phyloP scores from a whole-genome alignment of 345 rosid genomes.

The Euphorbia lathyris region DNA sequence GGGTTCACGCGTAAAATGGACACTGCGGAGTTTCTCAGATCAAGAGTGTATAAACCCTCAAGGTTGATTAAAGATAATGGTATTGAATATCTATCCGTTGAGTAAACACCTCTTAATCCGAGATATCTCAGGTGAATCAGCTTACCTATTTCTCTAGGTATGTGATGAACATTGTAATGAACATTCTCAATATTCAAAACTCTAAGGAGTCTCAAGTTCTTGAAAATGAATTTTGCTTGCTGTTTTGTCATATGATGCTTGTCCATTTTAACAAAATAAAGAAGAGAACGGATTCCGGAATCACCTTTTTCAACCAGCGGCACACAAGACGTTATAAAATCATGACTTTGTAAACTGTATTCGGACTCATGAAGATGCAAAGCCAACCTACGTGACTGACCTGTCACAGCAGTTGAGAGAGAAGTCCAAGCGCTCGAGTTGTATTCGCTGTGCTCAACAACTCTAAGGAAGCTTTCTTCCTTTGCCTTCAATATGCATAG shows the following conservation, averaged over 20 bases:
- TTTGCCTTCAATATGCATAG: constrained; percentile 8
- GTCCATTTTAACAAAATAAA: background rate
- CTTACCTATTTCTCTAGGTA: background rate
- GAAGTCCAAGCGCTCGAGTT: too few relatives aligned
- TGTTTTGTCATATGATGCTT: background rate
- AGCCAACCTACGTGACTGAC: background rate
- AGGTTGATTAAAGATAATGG: background rate
- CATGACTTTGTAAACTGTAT: too few relatives aligned
- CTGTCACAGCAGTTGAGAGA: too few relatives aligned
- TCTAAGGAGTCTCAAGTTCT: constrained; percentile 1
- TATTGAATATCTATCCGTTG: background rate
- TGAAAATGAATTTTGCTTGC: background rate
- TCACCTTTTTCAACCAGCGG: background rate
- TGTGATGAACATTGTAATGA: fast-evolving
- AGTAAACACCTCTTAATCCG: background rate
- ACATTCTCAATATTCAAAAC: background rate
- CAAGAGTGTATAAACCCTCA: background rate
- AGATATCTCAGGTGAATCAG: constrained; percentile 3
- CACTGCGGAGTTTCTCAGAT: background rate
- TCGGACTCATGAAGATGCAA: background rate
- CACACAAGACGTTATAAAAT: too few relatives aligned
- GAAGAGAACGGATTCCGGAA: constrained; percentile 4
- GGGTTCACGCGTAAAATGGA: background rate
- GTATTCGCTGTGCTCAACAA: background rate
- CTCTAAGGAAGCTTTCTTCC: constrained; percentile 1